phyloP scores from a whole-genome alignment of 306 rosid genomes.

The Astragalus glycyphyllos region DNA sequence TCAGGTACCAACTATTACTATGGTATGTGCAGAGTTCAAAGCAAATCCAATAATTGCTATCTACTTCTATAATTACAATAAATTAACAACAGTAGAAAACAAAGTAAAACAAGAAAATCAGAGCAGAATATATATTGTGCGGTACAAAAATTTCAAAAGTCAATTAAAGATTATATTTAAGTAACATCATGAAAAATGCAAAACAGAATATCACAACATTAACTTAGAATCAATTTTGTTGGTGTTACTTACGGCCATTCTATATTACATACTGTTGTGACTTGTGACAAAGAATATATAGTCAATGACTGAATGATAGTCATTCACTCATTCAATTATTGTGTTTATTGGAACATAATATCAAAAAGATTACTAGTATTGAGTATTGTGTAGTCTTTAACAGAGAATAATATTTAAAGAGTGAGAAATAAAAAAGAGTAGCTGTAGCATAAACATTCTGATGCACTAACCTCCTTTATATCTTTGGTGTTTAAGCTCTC shows the following conservation, averaged over 20 bases:
- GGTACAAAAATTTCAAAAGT: no score
- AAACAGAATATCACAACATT: not conserved
- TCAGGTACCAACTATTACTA: not conserved
- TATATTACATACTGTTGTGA: not conserved
- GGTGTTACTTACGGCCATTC: not conserved
- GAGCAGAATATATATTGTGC: not conserved
- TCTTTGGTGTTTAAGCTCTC: constrained; percentile 49
- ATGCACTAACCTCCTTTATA: constrained; percentile 34
- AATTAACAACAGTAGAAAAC: not conserved
- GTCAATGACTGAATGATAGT: constrained; percentile 4
- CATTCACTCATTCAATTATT: not conserved
- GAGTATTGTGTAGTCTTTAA: not conserved
- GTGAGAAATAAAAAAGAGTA: constrained; percentile 19
- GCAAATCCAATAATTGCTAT: not conserved
- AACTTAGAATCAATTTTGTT: not conserved
- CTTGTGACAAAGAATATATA: constrained; percentile 6
- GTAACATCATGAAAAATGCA: not conserved
- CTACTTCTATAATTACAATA: not conserved
- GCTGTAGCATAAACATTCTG: constrained; percentile 41
- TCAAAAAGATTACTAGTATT: not conserved
- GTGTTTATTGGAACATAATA: constrained; percentile 27
- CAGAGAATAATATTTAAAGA: constrained; percentile 41
- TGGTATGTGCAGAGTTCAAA: not conserved
- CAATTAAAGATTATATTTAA: no score
- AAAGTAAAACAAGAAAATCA: not conserved